Evolutionary conservation across 768 basidiomycete species (phyloP), one percentile per base, ranked within the genome.

Genomic region (Leccinum aurantiacum): DNA sequence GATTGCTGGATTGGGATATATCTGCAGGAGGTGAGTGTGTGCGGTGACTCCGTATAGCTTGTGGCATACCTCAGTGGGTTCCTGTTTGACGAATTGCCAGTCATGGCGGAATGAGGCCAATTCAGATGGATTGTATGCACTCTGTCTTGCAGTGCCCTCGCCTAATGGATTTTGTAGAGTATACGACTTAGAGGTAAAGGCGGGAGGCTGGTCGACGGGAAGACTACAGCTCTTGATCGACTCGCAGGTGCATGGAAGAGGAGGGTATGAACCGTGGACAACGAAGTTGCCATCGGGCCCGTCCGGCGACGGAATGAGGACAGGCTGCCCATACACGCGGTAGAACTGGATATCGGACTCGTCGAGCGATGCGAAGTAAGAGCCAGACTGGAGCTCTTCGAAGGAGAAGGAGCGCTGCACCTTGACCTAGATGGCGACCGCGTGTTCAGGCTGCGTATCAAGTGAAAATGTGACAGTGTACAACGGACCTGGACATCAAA

Each of bases 281-380:
- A 35, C 38, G 38, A 68, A 70, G 11, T 63, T 65, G 17, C 48
- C 63, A 3, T 69, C 66, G 51, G 47, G 27, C n/a, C 70, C 69
- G 6, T 74, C 67, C 2, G 63, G 48, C 2, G 54, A 46, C 0
- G 72, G 71, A 17, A 75, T 73, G 52, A 75, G 65, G 49, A 74
- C 69, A 8, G 71, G 73, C 44, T 74, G 73, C 0, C 73, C 73
- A 6, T 74, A 74, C 1, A 74, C 58, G 14, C 63, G 71, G 49
- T 71, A 75, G 58, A 74, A 74, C 19, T 74, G 67, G 2, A 74
- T 53, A 57, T 74, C 73, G 10, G 70, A 72, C 44, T 74, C 73
- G 65, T 75, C 74, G 8, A 74, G 57, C 7, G 63, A 61, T 1
- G 57, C 53, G 37, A 74, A 68, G 69, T 67, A 74, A 3, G 74